Evolutionary conservation across 106 monocot genomes (phyloP).

Genomic region (Platanthera guangdongensis): DNA sequence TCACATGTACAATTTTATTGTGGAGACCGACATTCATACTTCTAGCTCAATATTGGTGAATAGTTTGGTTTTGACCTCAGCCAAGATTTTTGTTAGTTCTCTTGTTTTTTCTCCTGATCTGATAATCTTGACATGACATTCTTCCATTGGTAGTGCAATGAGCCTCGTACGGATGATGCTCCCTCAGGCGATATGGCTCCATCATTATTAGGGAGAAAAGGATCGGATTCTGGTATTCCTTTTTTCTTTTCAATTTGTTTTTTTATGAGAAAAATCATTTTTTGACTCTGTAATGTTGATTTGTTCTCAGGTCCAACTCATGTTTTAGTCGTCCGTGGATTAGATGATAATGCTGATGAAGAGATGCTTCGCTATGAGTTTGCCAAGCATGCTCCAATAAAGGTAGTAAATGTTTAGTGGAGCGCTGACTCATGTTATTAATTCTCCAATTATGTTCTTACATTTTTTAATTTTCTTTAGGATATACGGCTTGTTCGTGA

Average conservation of each 20-base stretch:
- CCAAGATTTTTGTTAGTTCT: neutral
- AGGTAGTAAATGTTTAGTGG: conserved; percentile 26
- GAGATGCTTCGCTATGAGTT: conserved; percentile 99
- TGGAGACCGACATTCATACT: neutral
- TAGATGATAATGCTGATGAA: conserved; percentile 99
- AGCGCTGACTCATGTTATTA: neutral
- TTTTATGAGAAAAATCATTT: conserved; percentile 2
- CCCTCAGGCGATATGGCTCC: conserved; percentile 65
- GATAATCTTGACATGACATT: neutral
- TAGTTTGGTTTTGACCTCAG: neutral
- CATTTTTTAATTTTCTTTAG: conserved; percentile 26
- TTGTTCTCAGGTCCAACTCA: conserved; percentile 73
- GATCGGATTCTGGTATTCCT: conserved; percentile 60
- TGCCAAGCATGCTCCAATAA: conserved; percentile 94
- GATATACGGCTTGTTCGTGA: conserved; percentile 94
- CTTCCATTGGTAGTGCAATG: conserved; percentile 65
- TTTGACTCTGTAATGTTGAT: neutral
- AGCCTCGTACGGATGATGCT: conserved; percentile 81
- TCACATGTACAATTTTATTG: neutral
- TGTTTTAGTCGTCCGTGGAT: conserved; percentile 95
- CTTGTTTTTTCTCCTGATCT: neutral
- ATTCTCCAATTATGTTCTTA: neutral
- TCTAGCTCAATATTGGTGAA: neutral
- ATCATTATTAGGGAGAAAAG: conserved; percentile 51
- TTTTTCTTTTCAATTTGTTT: conserved; percentile 2